Evolutionary conservation across 2,329 filamentous ascomycete species (phyloP).

Genomic region (Colletotrichum sp.): DNA sequence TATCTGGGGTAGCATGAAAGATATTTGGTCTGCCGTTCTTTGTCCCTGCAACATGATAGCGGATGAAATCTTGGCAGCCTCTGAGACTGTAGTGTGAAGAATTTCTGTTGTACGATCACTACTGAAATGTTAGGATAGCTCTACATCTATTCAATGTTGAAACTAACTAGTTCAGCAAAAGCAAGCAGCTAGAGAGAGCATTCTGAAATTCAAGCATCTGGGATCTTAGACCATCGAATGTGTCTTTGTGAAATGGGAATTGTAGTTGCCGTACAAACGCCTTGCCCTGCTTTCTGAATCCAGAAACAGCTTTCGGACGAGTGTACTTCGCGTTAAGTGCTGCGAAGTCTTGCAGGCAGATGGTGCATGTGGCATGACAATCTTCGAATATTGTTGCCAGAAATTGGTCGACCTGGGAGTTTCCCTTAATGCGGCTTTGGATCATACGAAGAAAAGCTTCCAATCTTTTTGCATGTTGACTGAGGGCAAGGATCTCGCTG

Average conservation of each 20-base stretch:
- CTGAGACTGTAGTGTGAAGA: neutral
- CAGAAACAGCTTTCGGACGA: neutral
- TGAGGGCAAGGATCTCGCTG: neutral
- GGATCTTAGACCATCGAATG: neutral
- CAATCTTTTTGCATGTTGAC: neutral
- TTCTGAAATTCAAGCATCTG: neutral
- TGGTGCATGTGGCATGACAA: neutral
- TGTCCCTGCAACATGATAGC: neutral
- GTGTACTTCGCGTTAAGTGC: neutral
- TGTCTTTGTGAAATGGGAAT: neutral
- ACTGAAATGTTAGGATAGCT: neutral
- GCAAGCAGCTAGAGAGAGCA: neutral
- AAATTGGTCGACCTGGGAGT: rapidly evolving
- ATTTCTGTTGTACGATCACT: neutral
- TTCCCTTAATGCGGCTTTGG: neutral
- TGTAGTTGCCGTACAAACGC: neutral
- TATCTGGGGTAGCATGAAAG: rapidly evolving
- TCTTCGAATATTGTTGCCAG: neutral
- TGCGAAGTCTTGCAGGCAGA: neutral
- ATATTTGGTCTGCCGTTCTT: neutral
- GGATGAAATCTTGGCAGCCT: neutral
- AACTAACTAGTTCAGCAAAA: neutral
- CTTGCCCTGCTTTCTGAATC: neutral
- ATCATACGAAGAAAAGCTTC: neutral
- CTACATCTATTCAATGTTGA: rapidly evolving